phyloP scores from a whole-genome alignment of 176 grass and related monocot species.

The Phragmites australis region DNA sequence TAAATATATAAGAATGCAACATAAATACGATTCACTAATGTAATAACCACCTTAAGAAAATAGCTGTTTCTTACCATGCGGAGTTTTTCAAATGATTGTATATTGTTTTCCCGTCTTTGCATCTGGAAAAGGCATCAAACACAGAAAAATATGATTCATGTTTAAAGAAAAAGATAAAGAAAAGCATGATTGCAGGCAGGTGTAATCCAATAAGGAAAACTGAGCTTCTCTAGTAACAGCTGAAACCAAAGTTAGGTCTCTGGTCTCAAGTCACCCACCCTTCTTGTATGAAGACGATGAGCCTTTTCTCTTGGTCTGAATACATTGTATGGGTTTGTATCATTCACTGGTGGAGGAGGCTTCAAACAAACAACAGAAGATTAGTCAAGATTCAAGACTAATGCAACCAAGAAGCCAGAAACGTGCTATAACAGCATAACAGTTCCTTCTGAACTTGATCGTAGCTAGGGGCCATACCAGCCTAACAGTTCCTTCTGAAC shows the following conservation, averaged over 20 bases:
- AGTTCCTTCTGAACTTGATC: too few species aligned
- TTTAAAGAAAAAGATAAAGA: not conserved
- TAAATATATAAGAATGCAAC: not conserved
- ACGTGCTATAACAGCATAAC: not conserved
- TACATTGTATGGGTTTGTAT: constrained; percentile 98
- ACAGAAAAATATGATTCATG: constrained; percentile 19
- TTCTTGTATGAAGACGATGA: constrained; percentile 93
- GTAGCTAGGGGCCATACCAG: too few species aligned
- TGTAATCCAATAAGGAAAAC: not conserved
- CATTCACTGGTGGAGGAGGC: constrained; percentile 93
- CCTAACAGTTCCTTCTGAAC: too few species aligned
- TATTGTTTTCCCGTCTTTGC: constrained; percentile 99
- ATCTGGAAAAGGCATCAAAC: constrained; percentile 64
- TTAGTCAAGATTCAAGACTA: constrained; percentile 38
- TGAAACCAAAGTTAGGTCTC: not conserved
- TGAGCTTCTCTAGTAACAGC: not conserved
- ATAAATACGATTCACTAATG: not conserved
- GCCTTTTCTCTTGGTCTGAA: constrained; percentile 98
- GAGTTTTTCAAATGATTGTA: constrained; percentile 92
- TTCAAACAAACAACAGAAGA: constrained; percentile 48
- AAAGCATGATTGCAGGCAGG: not conserved
- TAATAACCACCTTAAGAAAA: not conserved
- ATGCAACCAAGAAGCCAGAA: constrained; percentile 16
- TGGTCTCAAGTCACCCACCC: constrained; percentile 55
- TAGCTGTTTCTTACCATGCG: constrained; percentile 59